phyloP scores from a whole-genome alignment of 129 eudicot species.

The Scalesia atractyloides region DNA sequence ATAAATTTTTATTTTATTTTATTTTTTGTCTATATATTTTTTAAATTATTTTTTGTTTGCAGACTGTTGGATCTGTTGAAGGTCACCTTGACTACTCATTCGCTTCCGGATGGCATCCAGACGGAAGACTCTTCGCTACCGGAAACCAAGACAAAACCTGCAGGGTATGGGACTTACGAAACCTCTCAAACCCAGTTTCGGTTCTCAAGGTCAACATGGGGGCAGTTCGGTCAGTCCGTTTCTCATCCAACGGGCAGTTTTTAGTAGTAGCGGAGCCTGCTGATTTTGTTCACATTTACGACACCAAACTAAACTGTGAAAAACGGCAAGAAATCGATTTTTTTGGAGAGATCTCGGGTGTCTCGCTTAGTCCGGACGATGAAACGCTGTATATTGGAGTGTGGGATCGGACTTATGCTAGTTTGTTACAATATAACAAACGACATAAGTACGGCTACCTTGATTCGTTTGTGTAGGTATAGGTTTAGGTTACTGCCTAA shows the following conservation, averaged over 20 bases:
- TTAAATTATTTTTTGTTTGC: constrained; percentile 13
- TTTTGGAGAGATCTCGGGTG: constrained; percentile 88
- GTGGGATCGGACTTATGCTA: constrained; percentile 90
- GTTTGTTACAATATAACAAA: constrained; percentile 74
- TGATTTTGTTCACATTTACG: constrained; percentile 74
- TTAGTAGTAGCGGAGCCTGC: constrained; percentile 85
- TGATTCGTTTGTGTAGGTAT: constrained; percentile 51
- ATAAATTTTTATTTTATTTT: too few relatives aligned
- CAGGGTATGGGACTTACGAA: constrained; percentile 82
- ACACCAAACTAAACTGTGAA: constrained; percentile 38
- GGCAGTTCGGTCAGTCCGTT: constrained; percentile 76
- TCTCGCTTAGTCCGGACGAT: constrained; percentile 73
- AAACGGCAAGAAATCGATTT: constrained; percentile 73
- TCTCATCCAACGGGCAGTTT: constrained; percentile 77
- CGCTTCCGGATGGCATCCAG: constrained; percentile 92
- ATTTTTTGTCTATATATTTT: neutral
- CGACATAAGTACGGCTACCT: constrained; percentile 50
- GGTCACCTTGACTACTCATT: constrained; percentile 91
- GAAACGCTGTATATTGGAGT: constrained; percentile 78
- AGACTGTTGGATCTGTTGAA: constrained; percentile 63
- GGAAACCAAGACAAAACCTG: constrained; percentile 95
- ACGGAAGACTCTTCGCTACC: constrained; percentile 65
- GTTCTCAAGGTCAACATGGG: constrained; percentile 88
- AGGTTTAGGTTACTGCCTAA: neutral
- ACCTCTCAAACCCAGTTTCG: constrained; percentile 53